Evolutionary conservation across 345 rosid genomes (phyloP).

Genomic region (Syzygium aromaticum): DNA sequence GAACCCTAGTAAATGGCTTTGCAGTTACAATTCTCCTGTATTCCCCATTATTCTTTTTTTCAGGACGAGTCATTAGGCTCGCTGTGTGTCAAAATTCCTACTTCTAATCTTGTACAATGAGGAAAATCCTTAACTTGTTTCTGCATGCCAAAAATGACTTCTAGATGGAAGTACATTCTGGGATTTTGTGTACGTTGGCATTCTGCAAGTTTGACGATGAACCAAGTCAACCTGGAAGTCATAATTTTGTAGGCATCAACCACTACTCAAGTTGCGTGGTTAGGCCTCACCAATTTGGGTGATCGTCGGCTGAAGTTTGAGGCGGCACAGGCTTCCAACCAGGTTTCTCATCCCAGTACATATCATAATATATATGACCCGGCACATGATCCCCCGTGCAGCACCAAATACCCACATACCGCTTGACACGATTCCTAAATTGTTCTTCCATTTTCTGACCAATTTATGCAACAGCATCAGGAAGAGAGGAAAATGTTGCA

Average conservation of each 20-base stretch:
- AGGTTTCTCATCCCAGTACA: constrained; percentile 98
- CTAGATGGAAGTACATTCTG: neutral
- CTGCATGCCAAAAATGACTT: neutral
- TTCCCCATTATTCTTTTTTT: neutral
- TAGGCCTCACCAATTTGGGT: constrained; percentile 48
- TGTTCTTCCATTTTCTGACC: constrained; percentile 54
- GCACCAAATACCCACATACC: constrained; percentile 93
- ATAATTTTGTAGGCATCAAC: neutral
- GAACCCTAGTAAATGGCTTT: neutral
- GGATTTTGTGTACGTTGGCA: neutral
- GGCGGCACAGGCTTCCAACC: constrained; percentile 89
- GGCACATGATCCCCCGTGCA: constrained; percentile 69
- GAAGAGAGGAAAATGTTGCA: neutral
- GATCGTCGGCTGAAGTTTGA: constrained; percentile 62
- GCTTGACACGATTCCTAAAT: constrained; percentile 70
- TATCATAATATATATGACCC: constrained; percentile 89
- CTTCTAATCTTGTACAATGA: neutral
- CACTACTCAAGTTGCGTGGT: neutral
- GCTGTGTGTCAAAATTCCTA: neutral
- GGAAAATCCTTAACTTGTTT: neutral
- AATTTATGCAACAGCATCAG: neutral
- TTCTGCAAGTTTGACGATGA: neutral
- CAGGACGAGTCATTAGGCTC: neutral
- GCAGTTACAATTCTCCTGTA: neutral
- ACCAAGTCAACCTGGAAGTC: neutral